Conservation (phyloP, 768 basidiomycete genomes). For the Suillus brevipes region DNA sequence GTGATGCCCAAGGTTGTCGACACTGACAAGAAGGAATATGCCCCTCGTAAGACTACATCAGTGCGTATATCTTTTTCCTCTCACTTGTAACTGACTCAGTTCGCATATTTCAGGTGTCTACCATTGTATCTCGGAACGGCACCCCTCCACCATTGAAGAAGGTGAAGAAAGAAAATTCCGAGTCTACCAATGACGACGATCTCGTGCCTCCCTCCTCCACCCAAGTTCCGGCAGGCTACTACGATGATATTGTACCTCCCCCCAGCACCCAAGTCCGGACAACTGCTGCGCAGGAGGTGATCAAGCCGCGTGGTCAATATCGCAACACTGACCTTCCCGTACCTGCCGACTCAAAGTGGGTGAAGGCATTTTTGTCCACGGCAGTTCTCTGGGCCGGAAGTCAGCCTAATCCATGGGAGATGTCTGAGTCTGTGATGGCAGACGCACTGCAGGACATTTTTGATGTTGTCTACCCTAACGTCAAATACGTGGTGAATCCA, state of each 20-base stretch:
- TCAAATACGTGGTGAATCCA: constrained; percentile 1
- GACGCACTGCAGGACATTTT: constrained; percentile 4
- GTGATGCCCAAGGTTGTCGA: too few species aligned
- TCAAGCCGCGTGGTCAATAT: neutral
- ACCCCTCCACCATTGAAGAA: neutral
- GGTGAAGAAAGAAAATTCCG: neutral
- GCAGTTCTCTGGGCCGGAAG: constrained; percentile 1
- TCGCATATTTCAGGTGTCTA: too few species aligned
- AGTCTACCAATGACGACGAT: neutral
- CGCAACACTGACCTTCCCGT: constrained; percentile 5
- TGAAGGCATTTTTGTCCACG: neutral
- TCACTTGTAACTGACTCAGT: too few species aligned
- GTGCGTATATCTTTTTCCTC: too few species aligned
- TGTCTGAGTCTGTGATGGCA: neutral
- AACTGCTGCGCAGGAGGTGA: neutral
- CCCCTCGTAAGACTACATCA: too few species aligned
- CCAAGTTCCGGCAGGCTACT: neutral
- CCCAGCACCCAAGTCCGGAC: neutral
- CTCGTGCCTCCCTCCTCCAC: neutral
- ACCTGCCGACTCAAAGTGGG: constrained; percentile 1
- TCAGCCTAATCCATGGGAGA: constrained; percentile 1
- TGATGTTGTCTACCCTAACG: neutral
- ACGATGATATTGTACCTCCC: neutral
- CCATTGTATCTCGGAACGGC: too few species aligned
- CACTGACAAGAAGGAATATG: too few species aligned